Evolutionary conservation across 169 alveolate species (phyloP).

Genomic region (Neospora caninum): DNA sequence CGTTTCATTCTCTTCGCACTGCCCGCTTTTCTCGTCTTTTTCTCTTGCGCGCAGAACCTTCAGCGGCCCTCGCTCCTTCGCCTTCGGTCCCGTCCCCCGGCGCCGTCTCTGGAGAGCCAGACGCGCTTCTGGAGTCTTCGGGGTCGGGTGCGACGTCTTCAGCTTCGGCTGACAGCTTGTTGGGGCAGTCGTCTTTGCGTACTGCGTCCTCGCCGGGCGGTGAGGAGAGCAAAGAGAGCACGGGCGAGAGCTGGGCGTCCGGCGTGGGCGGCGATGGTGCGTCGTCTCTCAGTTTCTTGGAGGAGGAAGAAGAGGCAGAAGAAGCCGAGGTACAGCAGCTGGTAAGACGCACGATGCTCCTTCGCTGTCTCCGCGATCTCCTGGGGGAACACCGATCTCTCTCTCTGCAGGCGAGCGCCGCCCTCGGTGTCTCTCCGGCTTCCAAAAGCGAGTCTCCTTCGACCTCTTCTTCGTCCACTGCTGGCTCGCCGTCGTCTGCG

Average conservation of each 20-base stretch:
- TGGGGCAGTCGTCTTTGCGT: too few species aligned
- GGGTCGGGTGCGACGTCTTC: neutral
- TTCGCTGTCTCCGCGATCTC: slow-evolving; percentile 7
- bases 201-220: too few species aligned
- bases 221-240: too few species aligned
- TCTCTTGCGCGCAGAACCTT: too few species aligned
- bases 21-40: too few species aligned
- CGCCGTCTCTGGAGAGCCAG: too few species aligned
- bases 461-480: neutral
- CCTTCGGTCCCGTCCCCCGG: too few species aligned
- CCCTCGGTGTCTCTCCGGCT: neutral
- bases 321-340: neutral
- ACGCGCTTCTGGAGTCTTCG: neutral
- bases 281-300: neutral
- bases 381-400: neutral
- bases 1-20: too few species aligned
- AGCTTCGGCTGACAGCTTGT: too few species aligned
- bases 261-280: neutral
- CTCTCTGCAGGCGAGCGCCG: neutral
- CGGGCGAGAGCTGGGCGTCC: too few species aligned
- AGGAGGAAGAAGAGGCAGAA: neutral
- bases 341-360: neutral
- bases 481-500: neutral
- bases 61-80: too few species aligned
- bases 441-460: neutral